Base-by-base conservation (phyloP, 106 monocot species). In the Hemerocallis citrina region DNA sequence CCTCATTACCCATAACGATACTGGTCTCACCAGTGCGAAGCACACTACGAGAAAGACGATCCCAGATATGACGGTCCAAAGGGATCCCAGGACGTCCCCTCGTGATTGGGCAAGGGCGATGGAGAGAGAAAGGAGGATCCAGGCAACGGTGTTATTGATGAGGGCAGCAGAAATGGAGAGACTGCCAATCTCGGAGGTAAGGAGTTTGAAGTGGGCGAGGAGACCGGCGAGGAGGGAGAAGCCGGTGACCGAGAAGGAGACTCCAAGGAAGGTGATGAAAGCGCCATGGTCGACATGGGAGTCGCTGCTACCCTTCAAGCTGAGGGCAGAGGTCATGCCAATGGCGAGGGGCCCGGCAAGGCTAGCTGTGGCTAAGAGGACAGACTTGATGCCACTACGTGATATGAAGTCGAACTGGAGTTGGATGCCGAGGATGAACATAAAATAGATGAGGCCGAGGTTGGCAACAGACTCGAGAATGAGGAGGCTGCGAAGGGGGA, bases 61-160 rank as follows among this genome's bases (percentile, higher is more conserved):
- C 12, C 56, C 68, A 4, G 54, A 34, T 27, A 61, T 10, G 20
- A 69, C 22, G 22, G 47, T 20, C 64, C 34, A 60, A 13, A 69
- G 6, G n/a, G 64, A 14, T 13, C 30, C 52, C 5, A 37, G 0
- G 40, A 50, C 51, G 19, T 41, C 39, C 7, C 29, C 51, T 56
- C 21, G 74, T 50, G 9, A 76, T n/a, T 6, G 66, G 41, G 25
- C n/a, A n/a, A n/a, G n/a, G n/a, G n/a, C n/a, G n/a, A n/a, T n/a
- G n/a, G n/a, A n/a, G n/a, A n/a, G n/a, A n/a, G n/a, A n/a, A n/a
- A 88, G 64, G 5, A 69, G 46, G 27, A 51, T 9, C 88, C 83
- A 83, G 0, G 77, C 64, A 13, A 47, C 36, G 32, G 39, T 46
- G 70, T 80, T 65, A 34, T 19, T 45, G 51, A 74, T 22, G 12